Conservation (phyloP, 257 asterid species). For the Ilex asprella region DNA sequence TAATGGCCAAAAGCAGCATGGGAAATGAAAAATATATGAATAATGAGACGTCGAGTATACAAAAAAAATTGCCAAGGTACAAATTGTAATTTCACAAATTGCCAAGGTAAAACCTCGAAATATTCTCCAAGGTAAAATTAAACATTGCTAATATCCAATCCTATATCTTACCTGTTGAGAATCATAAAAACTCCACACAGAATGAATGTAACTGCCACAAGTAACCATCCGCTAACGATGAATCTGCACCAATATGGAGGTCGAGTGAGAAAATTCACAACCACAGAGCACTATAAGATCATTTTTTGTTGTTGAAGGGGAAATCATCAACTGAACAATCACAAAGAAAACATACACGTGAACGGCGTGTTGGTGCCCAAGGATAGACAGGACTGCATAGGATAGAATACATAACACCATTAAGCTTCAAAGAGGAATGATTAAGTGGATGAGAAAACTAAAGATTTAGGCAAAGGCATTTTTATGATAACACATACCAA, state of each 20-base stretch:
- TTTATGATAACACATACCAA: slow-evolving; percentile 46
- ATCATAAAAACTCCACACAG: slow-evolving; percentile 80
- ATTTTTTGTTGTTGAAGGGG: background rate
- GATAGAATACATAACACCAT: background rate
- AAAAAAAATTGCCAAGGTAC: no score
- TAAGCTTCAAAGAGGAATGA: slow-evolving; percentile 11
- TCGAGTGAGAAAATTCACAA: slow-evolving; percentile 10
- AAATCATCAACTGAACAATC: slow-evolving; percentile 3
- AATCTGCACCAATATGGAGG: slow-evolving; percentile 48
- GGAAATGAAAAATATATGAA: no score
- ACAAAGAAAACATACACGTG: slow-evolving; percentile 49
- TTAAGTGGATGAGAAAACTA: background rate
- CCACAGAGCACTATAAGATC: background rate
- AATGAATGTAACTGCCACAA: slow-evolving; percentile 74
- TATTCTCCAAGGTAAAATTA: no score
- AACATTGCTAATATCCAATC: no score
- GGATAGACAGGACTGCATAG: slow-evolving; percentile 62
- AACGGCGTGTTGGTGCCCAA: slow-evolving; percentile 72
- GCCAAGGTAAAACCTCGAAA: no score
- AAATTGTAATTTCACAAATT: no score
- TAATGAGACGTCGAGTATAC: no score
- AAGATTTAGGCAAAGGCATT: background rate
- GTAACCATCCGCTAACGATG: slow-evolving; percentile 88
- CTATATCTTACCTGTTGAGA: slow-evolving; percentile 59
- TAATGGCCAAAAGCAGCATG: no score